phyloP scores from a whole-genome alignment of 768 basidiomycete species.

The Leccinum rimulosum region DNA sequence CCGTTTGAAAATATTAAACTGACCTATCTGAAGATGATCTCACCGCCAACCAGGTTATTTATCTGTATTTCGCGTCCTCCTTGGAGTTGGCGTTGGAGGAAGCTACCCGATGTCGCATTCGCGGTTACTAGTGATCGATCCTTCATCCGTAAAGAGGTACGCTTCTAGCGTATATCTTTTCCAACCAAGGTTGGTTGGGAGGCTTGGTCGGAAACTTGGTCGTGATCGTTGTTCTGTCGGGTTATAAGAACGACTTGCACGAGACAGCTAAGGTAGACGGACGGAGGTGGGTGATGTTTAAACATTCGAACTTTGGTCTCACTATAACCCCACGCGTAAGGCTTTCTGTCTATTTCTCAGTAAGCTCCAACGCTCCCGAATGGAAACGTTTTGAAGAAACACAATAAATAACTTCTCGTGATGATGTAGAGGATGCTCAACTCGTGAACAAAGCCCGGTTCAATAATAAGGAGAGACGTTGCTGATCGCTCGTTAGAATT shows the following conservation, averaged over 20 bases:
- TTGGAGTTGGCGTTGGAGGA: constrained; percentile 77
- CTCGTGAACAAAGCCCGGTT: constrained; percentile 50
- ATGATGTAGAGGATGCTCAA: constrained; percentile 12
- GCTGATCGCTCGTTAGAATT: constrained; percentile 44
- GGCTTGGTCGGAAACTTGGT: constrained; percentile 59
- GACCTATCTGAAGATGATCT: constrained; percentile 38
- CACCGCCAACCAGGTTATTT: constrained; percentile 51
- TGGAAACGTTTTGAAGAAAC: constrained; percentile 53
- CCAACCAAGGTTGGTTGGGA: constrained; percentile 73
- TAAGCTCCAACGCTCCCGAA: constrained; percentile 39
- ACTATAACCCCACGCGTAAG: not conserved
- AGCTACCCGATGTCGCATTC: constrained; percentile 79
- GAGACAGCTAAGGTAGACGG: constrained; percentile 68
- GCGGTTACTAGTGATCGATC: constrained; percentile 62
- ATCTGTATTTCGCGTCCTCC: constrained; percentile 62
- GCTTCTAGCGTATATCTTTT: constrained; percentile 71
- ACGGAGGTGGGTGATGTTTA: constrained; percentile 47
- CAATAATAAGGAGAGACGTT: constrained; percentile 31
- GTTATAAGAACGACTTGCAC: constrained; percentile 63
- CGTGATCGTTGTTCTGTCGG: constrained; percentile 60
- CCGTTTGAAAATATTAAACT: not conserved
- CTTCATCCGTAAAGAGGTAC: constrained; percentile 66
- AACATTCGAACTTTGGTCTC: not conserved
- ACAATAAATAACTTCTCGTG: constrained; percentile 26
- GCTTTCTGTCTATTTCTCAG: not conserved